These are phyloP conservation scores for Byssothecium circinans DNA, from an alignment of 2,329 filamentous ascomycete genomes.

Conservation along the genomic window DNA sequence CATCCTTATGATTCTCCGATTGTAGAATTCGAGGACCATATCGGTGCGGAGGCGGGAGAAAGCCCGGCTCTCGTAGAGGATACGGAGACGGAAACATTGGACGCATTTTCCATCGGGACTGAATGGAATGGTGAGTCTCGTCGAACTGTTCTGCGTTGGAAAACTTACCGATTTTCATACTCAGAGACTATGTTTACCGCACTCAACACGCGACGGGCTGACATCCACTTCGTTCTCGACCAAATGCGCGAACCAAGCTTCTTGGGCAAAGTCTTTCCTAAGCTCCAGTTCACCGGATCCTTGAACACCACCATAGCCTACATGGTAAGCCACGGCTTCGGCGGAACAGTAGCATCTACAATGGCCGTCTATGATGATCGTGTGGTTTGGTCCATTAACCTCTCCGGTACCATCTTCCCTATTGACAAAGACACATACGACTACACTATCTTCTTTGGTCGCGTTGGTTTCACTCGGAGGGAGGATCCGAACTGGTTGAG, in stretches of 20 bases:
- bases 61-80: slow-evolving; percentile 25
- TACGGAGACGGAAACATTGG: slow-evolving; percentile 17
- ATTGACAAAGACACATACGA: slow-evolving; percentile 6
- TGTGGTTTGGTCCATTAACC: slow-evolving; percentile 24
- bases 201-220: slow-evolving; percentile 17
- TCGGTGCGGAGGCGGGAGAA: slow-evolving; percentile 8
- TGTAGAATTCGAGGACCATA: slow-evolving; percentile 49
- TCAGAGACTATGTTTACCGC: background rate
- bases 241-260: slow-evolving; percentile 8
- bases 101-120: slow-evolving; percentile 16
- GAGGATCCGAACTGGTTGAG: slow-evolving; percentile 88
- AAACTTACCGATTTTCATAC: too few relatives aligned
- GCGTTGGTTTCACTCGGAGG: slow-evolving; percentile 84
- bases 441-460: slow-evolving; percentile 32
- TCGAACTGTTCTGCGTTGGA: background rate
- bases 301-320: slow-evolving; percentile 13
- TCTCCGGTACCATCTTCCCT: slow-evolving; percentile 23
- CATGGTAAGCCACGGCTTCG: slow-evolving; percentile 34
- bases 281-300: slow-evolving; percentile 11
- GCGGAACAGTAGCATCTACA: slow-evolving; percentile 30
- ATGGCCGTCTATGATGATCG: slow-evolving; percentile 8
- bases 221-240: slow-evolving; percentile 23
- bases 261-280: slow-evolving; percentile 12
- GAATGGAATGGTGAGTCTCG: slow-evolving; percentile 19
- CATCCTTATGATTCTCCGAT: slow-evolving; percentile 52